These are phyloP conservation scores for Rhodotorula paludigena DNA, from an alignment of 768 basidiomycete species.

Conservation along the genomic window DNA sequence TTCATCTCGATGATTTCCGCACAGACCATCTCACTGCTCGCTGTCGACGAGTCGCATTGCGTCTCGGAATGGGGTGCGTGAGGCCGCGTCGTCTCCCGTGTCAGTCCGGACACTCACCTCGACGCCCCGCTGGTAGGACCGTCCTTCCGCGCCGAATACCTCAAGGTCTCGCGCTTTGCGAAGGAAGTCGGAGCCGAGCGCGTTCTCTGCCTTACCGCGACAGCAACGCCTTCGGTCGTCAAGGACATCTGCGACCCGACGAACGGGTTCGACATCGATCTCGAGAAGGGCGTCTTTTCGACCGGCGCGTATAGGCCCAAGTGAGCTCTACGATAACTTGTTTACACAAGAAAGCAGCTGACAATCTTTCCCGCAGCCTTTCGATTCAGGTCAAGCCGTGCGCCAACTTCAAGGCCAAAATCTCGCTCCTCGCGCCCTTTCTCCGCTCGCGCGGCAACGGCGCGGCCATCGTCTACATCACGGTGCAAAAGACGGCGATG, in stretches of 20 bases:
- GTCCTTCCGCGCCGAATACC: constrained; percentile 49
- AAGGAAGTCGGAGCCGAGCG: constrained; percentile 53
- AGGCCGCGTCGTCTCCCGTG: too few species aligned
- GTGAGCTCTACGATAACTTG: too few species aligned
- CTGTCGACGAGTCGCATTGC: constrained; percentile 49
- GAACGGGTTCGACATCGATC: constrained; percentile 50
- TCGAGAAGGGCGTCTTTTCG: constrained; percentile 50
- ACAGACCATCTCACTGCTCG: constrained; percentile 53
- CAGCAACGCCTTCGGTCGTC: constrained; percentile 52
- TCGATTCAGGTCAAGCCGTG: constrained; percentile 43
- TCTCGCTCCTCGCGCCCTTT: constrained; percentile 49
- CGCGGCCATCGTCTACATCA: constrained; percentile 54
- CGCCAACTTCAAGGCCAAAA: constrained; percentile 46
- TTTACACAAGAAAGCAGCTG: too few species aligned
- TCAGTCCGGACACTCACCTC: not conserved
- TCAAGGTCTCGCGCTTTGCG: constrained; percentile 53
- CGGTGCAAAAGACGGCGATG: constrained; percentile 51
- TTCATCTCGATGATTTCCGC: constrained; percentile 52
- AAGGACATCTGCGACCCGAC: constrained; percentile 50
- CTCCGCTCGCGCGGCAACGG: constrained; percentile 48
- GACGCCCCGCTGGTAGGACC: constrained; percentile 43
- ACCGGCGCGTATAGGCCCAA: constrained; percentile 53
- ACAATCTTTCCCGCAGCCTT: constrained; percentile 17
- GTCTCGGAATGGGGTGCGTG: constrained; percentile 23
- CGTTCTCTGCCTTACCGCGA: constrained; percentile 50